phyloP scores from a whole-genome alignment of 2,329 filamentous ascomycete genomes.

The Aspergillus tanneri region DNA sequence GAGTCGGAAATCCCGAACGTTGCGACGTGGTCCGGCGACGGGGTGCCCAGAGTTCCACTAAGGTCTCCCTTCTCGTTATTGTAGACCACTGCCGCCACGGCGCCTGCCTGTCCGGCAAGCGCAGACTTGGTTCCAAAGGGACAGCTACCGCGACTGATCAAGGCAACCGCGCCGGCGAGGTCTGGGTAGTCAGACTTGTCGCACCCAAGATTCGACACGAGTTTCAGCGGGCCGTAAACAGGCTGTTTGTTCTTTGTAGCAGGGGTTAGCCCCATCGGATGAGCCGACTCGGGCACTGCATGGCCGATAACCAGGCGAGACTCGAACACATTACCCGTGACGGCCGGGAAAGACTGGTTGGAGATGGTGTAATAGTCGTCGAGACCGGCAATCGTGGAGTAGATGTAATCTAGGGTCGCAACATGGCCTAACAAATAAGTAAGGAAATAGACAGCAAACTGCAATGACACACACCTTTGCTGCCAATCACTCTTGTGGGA shows the following conservation, averaged over 20 bases:
- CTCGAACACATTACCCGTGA: constrained; percentile 60
- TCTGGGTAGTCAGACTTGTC: constrained; percentile 62
- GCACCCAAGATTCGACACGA: constrained; percentile 63
- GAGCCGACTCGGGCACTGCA: constrained; percentile 53
- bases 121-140: constrained; percentile 70
- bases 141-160: constrained; percentile 69
- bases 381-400: constrained; percentile 48
- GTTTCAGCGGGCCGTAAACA: constrained; percentile 51
- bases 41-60: constrained; percentile 66
- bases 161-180: constrained; percentile 63
- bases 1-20: constrained; percentile 65
- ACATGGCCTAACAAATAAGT: constrained; percentile 50
- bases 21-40: constrained; percentile 53
- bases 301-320: constrained; percentile 59
- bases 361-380: constrained; percentile 34
- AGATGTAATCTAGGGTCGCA: constrained; percentile 64
- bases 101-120: constrained; percentile 68
- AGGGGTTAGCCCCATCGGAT: constrained; percentile 66
- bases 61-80: constrained; percentile 66
- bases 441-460: not conserved
- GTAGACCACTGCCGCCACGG: constrained; percentile 69
- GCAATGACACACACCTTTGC: constrained; percentile 58
- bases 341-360: constrained; percentile 60
- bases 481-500: constrained; percentile 70
- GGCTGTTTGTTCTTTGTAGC: constrained; percentile 26